Conservation (phyloP, 1,284 basidiomycete genomes). For the Peniophora sp. region DNA sequence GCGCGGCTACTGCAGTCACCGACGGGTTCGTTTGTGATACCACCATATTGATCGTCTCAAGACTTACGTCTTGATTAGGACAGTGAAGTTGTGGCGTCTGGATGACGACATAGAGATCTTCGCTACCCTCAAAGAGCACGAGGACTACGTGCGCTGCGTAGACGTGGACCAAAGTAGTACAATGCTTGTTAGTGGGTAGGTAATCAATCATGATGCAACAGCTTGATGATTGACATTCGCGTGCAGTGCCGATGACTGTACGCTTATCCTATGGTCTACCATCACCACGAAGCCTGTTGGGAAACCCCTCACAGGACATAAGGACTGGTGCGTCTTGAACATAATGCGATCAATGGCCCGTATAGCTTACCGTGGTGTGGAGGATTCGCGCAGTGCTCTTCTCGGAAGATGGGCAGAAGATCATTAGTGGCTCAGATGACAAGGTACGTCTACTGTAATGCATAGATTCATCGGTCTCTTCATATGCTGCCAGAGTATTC, state of each 20-base stretch:
- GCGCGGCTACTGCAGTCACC: too few relatives aligned
- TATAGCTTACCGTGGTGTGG: too few relatives aligned
- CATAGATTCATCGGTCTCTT: too few relatives aligned
- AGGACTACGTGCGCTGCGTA: background rate
- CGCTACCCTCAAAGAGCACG: background rate
- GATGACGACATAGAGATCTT: background rate
- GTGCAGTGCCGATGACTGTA: background rate
- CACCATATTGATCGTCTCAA: background rate
- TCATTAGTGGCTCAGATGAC: background rate
- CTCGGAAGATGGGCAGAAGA: background rate
- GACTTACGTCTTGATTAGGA: background rate
- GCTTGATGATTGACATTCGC: background rate
- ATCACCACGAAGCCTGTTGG: background rate
- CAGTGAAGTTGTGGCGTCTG: background rate
- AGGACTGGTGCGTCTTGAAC: background rate
- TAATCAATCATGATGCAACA: too few relatives aligned
- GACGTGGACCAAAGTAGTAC: background rate
- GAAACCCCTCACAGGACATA: background rate
- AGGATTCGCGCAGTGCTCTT: background rate
- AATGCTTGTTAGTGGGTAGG: background rate
- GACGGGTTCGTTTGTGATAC: too few relatives aligned
- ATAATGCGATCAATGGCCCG: too few relatives aligned
- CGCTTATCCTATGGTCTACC: background rate
- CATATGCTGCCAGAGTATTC: background rate
- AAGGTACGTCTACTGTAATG: background rate